These are phyloP conservation scores for Cucurbita pepo DNA, from an alignment of 306 rosid species.

Conservation along the genomic window DNA sequence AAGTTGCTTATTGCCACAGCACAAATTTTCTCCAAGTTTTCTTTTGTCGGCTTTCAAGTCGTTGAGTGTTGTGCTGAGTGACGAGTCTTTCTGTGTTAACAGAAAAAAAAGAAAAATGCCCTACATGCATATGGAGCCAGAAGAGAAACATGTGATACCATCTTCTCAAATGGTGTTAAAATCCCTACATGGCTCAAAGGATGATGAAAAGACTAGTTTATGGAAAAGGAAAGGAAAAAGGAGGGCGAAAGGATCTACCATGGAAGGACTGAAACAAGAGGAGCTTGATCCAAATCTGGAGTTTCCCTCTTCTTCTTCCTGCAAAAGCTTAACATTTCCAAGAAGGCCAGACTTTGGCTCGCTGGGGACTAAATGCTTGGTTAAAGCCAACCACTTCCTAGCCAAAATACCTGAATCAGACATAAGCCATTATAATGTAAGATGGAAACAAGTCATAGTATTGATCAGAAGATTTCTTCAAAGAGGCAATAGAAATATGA, in stretches of 20 bases:
- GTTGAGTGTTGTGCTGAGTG: neutral
- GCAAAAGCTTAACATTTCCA: neutral
- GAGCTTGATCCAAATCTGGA: neutral
- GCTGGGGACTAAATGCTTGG: conserved; percentile 34
- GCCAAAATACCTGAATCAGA: conserved; percentile 41
- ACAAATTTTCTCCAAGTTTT: neutral
- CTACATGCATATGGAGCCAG: conserved; percentile 2
- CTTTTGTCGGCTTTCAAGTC: neutral
- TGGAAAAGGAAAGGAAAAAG: neutral
- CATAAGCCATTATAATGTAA: conserved; percentile 29
- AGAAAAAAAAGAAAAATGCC: neutral
- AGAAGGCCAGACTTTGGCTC: neutral
- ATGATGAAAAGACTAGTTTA: neutral
- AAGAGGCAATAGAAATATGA: neutral
- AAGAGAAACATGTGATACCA: neutral
- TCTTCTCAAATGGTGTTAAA: neutral
- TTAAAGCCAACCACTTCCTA: conserved; percentile 45
- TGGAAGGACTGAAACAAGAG: neutral
- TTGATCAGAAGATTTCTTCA: neutral
- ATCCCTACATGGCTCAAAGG: neutral
- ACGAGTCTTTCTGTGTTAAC: neutral
- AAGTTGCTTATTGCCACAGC: neutral
- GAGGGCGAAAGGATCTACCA: neutral
- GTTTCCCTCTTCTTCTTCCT: conserved; percentile 1
- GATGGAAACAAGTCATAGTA: neutral